A percentile compares a stretch with the other conserved stretches of the same genome.
These are phyloP conservation scores for Zopfia rhizophila DNA, from an alignment of 2,329 filamentous ascomycete genomes.

Conservation along the genomic window DNA sequence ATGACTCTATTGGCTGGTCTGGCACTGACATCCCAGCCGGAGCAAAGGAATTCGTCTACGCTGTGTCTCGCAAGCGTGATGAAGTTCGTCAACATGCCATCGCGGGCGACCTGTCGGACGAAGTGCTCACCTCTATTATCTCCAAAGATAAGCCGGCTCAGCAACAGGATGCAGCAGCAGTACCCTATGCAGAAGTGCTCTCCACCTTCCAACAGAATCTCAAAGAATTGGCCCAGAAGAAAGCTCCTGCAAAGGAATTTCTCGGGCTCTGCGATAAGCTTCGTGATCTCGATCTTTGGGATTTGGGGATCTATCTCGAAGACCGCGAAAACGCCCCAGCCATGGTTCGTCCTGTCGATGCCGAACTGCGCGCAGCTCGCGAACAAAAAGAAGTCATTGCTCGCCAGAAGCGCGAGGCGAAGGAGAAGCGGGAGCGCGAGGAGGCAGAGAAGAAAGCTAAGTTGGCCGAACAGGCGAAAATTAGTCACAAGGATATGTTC, in stretches of 20 bases:
- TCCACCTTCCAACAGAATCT: conserved; percentile 70
- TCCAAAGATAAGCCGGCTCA: conserved; percentile 40
- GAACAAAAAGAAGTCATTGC: conserved; percentile 64
- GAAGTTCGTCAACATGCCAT: conserved; percentile 67
- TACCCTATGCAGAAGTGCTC: conserved; percentile 61
- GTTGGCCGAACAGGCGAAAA: conserved; percentile 66
- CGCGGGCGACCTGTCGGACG: conserved; percentile 49
- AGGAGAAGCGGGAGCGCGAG: conserved; percentile 68
- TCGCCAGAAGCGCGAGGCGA: conserved; percentile 55
- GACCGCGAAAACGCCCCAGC: conserved; percentile 79
- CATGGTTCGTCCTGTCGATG: conserved; percentile 75
- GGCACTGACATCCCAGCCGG: conserved; percentile 70
- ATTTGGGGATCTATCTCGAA: conserved; percentile 87
- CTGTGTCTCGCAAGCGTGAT: conserved; percentile 67
- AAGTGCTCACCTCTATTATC: conserved; percentile 51
- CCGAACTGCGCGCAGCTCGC: conserved; percentile 63
- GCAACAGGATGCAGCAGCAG: conserved; percentile 40
- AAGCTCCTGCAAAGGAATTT: conserved; percentile 73
- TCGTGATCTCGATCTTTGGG: conserved; percentile 82
- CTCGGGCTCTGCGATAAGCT: conserved; percentile 81
- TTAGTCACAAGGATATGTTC: conserved; percentile 70
- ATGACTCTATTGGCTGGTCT: conserved; percentile 68
- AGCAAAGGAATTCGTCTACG: conserved; percentile 70
- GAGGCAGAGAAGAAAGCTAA: conserved; percentile 65
- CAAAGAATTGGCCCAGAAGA: conserved; percentile 60